Base-by-base conservation (phyloP, 306 rosid species). In the Sesbania bispinosa region DNA sequence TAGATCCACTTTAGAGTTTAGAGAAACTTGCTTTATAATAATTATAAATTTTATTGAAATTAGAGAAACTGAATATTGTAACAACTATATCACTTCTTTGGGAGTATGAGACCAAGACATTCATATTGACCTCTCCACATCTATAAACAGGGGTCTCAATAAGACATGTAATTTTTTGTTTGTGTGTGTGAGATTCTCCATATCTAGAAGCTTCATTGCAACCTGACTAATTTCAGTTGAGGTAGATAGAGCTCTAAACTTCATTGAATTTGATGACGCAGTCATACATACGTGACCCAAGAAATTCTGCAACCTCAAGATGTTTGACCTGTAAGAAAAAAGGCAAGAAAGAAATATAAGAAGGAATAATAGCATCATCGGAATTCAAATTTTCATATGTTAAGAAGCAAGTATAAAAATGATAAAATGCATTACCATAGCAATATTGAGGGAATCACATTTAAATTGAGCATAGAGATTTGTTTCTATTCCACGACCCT, bases 401-500 rank as follows among this genome's bases (percentile, higher is more conserved):
- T 11, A 57, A 39, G 26, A 55, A 50, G 20, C 43, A 58, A 61
- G 9, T 41, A 30, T 21, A 70, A 15, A 5, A 33, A 53, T 45
- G 24, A 45, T 8, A 11, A 51, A 58, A 51, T 41, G 58, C 24
- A 51, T 62, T 85, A 91, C 99, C 99, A 94, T 91, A 47, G 89
- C 99, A 62, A 94, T 86, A 81, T 94, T 94, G 66, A 94, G 84
- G 33, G 99, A 89, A 75, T 94, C 99, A 19, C 97, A 88, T 81
- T 83, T 94, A 41, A 94, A 94, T 72, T 81, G 90, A 20, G 97
- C 96, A 65, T 85, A 85, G 27, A 91, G 96, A 86, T 94, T 94
- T 72, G 99, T 89, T 82, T 91, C 97, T 51, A 89, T 89, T 61
- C 97, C 96, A 64, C 97, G 97, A 39, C 99, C 97, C 99, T 91